Percentiles rank a stretch among this genome's conserved stretches.
Conservation (phyloP, 768 basidiomycete genomes). For the Rhizopogon roseolus region DNA sequence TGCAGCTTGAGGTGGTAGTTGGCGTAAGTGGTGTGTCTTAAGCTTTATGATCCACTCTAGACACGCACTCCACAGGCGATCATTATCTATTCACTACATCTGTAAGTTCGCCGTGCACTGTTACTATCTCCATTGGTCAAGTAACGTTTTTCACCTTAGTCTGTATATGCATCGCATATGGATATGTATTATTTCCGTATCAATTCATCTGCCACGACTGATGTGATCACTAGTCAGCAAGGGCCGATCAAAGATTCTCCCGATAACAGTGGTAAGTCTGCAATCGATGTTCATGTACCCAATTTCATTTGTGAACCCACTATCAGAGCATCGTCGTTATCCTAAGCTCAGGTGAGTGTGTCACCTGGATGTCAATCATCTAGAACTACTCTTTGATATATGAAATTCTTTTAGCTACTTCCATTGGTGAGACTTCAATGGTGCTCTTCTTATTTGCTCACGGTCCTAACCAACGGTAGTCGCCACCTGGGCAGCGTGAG, state of each 20-base stretch:
- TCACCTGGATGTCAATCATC: neutral
- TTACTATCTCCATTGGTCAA: neutral
- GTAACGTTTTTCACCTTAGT: neutral
- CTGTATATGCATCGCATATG: slow-evolving; percentile 1
- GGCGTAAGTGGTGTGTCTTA: neutral
- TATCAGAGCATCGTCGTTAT: neutral
- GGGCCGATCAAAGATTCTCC: neutral
- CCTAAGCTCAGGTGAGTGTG: neutral
- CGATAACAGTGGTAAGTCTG: neutral
- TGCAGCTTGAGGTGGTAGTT: neutral
- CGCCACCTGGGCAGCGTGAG: neutral
- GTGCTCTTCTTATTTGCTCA: neutral
- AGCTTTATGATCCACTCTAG: neutral
- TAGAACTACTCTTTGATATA: no score
- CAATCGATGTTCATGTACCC: neutral
- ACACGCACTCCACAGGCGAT: neutral
- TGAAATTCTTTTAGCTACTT: neutral
- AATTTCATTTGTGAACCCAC: neutral
- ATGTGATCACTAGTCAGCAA: neutral
- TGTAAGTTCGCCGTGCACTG: neutral
- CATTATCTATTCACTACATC: neutral
- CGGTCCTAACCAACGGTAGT: neutral
- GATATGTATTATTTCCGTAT: neutral
- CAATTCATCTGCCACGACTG: neutral
- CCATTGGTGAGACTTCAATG: neutral